Evolutionary conservation across 176 grass and related monocot species (phyloP).

Genomic region (Tillandsia leiboldiana): DNA sequence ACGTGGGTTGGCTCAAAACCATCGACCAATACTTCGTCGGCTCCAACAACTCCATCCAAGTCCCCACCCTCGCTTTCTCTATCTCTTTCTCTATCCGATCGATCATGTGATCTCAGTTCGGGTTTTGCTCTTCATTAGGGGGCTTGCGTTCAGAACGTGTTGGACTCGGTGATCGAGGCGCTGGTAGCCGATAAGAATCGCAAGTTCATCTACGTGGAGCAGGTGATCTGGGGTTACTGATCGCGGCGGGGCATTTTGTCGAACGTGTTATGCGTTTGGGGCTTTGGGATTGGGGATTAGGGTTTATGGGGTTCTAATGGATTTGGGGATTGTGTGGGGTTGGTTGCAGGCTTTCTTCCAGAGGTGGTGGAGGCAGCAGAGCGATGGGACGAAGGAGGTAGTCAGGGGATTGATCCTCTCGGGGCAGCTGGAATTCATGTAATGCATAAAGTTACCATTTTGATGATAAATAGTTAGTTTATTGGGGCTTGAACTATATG

Average conservation of each 20-base stretch:
- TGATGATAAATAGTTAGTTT: neutral
- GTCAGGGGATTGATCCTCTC: constrained; percentile 64
- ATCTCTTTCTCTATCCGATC: neutral
- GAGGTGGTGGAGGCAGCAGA: constrained; percentile 89
- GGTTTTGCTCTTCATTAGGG: constrained; percentile 27
- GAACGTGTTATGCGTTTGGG: too few species aligned
- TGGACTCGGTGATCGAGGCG: constrained; percentile 65
- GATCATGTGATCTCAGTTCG: neutral
- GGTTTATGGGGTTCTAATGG: neutral
- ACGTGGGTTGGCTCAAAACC: constrained; percentile 76
- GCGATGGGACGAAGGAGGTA: constrained; percentile 44
- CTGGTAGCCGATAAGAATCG: constrained; percentile 81
- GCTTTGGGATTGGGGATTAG: neutral
- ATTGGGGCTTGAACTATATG: neutral
- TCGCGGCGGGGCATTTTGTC: neutral
- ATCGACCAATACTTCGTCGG: neutral
- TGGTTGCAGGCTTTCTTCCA: constrained; percentile 79
- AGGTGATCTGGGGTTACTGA: constrained; percentile 23
- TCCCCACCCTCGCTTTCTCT: neutral
- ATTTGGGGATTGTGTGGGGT: neutral
- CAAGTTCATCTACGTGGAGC: constrained; percentile 85
- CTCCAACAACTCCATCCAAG: neutral
- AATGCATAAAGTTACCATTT: constrained; percentile 2
- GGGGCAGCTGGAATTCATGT: constrained; percentile 84
- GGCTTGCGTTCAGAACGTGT: constrained; percentile 78